Conservation (phyloP, 176 grass and related monocot genomes). For the Cenchrus americanus region DNA sequence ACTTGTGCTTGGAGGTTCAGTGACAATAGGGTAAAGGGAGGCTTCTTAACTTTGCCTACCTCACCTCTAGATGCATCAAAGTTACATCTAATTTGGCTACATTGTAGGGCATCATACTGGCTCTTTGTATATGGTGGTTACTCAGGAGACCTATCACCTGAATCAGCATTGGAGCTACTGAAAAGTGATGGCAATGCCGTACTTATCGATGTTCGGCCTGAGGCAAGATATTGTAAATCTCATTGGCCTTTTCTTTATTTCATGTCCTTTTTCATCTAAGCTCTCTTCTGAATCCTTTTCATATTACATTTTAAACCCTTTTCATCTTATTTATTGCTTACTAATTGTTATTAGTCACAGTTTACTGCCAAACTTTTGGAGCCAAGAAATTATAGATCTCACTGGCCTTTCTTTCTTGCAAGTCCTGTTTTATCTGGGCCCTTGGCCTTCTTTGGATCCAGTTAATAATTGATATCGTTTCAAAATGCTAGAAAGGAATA, state of each 20-base stretch:
- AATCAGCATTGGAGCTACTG: constrained; percentile 76
- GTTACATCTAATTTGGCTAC: constrained; percentile 30
- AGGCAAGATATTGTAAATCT: constrained; percentile 99
- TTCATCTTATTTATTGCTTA: not conserved
- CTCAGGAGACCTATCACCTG: constrained; percentile 80
- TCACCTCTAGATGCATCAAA: not conserved
- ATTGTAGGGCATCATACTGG: constrained; percentile 79
- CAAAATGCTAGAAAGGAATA: not conserved
- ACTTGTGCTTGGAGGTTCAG: constrained; percentile 76
- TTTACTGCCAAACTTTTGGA: constrained; percentile 42
- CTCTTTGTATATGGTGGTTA: constrained; percentile 73
- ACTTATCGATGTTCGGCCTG: constrained; percentile 97
- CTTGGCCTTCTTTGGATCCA: constrained; percentile 23
- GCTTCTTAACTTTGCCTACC: constrained; percentile 24
- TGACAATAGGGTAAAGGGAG: constrained; percentile 63
- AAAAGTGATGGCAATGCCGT: constrained; percentile 76
- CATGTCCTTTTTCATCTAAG: constrained; percentile 37
- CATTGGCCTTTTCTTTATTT: constrained; percentile 72
- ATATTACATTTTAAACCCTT: too few species aligned
- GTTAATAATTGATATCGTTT: not conserved
- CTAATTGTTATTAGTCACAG: not conserved
- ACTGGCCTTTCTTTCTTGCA: constrained; percentile 66
- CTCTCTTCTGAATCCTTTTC: constrained; percentile 29
- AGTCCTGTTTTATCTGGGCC: constrained; percentile 11
- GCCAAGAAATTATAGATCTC: constrained; percentile 88